Conservation (phyloP, 768 basidiomycete species). For the Boletus eberwhitei region DNA sequence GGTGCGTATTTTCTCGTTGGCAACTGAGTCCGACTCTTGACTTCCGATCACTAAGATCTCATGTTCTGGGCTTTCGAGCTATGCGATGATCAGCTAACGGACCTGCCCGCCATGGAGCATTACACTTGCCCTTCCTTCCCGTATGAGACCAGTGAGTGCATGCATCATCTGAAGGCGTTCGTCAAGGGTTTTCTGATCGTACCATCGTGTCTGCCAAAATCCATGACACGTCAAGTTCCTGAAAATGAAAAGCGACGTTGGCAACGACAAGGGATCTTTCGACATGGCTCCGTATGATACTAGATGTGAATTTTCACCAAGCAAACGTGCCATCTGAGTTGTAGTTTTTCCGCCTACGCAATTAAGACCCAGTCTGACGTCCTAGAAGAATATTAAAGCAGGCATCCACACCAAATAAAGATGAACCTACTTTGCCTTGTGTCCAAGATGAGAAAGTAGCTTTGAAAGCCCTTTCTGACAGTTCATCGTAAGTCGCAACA, state of each 20-base stretch:
- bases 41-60: conserved; percentile 56
- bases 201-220: conserved; percentile 80
- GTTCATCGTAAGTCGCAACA: conserved; percentile 74
- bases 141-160: conserved; percentile 51
- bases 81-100: conserved; percentile 1
- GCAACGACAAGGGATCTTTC: conserved; percentile 71
- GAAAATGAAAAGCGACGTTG: conserved; percentile 82
- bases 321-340: conserved; percentile 60
- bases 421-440: conserved; percentile 46
- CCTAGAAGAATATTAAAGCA: conserved; percentile 20
- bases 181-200: conserved; percentile 42
- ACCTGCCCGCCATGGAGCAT: not conserved
- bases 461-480: conserved; percentile 54
- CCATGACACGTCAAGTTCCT: conserved; percentile 74
- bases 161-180: conserved; percentile 53
- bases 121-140: conserved; percentile 47
- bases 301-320: conserved; percentile 67
- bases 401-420: conserved; percentile 7
- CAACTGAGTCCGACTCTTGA: conserved; percentile 38
- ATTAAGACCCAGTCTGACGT: conserved; percentile 49
- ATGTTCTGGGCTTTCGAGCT: conserved; percentile 70
- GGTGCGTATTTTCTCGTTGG: conserved; percentile 32
- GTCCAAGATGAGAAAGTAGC: conserved; percentile 63
- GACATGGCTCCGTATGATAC: conserved; percentile 93
- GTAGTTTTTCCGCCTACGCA: conserved; percentile 68